Percentiles rank a stretch among this genome's conserved stretches.
Conservation (phyloP, 1,139 yeast genomes). For the Hemisphaericaspora lyxosophila region DNA sequence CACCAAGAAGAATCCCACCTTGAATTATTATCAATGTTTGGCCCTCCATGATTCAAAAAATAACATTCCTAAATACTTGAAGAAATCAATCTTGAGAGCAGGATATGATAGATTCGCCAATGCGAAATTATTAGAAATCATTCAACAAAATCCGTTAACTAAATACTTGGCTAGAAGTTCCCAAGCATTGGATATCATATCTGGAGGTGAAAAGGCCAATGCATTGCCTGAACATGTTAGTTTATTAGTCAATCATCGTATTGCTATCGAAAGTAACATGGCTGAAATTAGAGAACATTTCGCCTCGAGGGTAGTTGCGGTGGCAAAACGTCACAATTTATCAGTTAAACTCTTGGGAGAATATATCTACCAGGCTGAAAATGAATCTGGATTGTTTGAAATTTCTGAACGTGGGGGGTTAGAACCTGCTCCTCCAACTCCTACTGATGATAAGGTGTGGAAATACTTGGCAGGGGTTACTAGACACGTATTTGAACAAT, state of each 20-base stretch:
- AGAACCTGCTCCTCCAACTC: slow-evolving; percentile 41
- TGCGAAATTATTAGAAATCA: slow-evolving; percentile 22
- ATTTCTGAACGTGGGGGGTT: slow-evolving; percentile 18
- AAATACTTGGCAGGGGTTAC: slow-evolving; percentile 40
- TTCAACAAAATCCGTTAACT: slow-evolving; percentile 17
- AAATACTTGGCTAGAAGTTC: slow-evolving; percentile 35
- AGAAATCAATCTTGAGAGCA: slow-evolving; percentile 33
- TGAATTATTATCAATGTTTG: slow-evolving; percentile 35
- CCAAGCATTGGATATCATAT: slow-evolving; percentile 37
- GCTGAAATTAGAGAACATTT: slow-evolving; percentile 25
- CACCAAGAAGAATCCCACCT: slow-evolving; percentile 33
- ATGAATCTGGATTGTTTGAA: slow-evolving; percentile 25
- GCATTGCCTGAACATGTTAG: slow-evolving; percentile 41
- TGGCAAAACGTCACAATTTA: slow-evolving; percentile 32
- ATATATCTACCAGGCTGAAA: slow-evolving; percentile 16
- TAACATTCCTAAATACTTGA: slow-evolving; percentile 18
- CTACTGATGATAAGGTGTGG: slow-evolving; percentile 40
- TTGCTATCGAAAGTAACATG: slow-evolving; percentile 24
- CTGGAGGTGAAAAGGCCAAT: slow-evolving; percentile 42
- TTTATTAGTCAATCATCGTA: slow-evolving; percentile 34
- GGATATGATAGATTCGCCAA: slow-evolving; percentile 35
- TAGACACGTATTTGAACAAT: slow-evolving; percentile 45
- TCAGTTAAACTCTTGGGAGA: slow-evolving; percentile 25
- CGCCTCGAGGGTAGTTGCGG: slow-evolving; percentile 18
- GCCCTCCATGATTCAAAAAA: slow-evolving; percentile 33